phyloP scores from a whole-genome alignment of 1,284 basidiomycete genomes.

The Ganoderma sp. region DNA sequence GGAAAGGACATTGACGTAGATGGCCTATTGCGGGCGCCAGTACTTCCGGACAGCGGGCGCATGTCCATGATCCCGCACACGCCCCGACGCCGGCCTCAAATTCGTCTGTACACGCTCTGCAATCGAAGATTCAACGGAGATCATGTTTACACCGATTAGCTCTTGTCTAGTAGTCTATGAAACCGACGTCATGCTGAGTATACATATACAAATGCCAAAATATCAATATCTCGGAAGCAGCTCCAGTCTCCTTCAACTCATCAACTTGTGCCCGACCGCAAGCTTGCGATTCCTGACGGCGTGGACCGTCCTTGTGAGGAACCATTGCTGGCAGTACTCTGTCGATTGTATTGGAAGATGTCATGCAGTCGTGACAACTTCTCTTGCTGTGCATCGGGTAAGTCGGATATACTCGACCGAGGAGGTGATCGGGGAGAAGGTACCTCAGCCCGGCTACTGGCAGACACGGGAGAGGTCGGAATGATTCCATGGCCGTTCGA shows the following conservation, averaged over 20 bases:
- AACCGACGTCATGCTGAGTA: constrained; percentile 34
- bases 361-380: constrained; percentile 76
- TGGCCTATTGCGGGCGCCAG: not conserved
- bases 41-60: not conserved
- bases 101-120: not conserved
- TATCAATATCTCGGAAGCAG: constrained; percentile 26
- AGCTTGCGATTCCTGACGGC: constrained; percentile 26
- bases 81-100: not conserved
- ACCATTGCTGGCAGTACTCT: constrained; percentile 68
- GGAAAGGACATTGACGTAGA: constrained; percentile 10
- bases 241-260: constrained; percentile 6
- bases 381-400: constrained; percentile 51
- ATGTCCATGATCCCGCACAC: not conserved
- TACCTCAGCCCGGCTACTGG: constrained; percentile 32
- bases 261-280: constrained; percentile 32
- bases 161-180: constrained; percentile 30
- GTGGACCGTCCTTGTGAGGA: constrained; percentile 53
- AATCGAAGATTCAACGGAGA: not conserved
- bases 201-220: constrained; percentile 34
- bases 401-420: constrained; percentile 42
- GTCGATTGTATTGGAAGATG: constrained; percentile 76
- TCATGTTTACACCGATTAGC: constrained; percentile 31
- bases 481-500: constrained; percentile 24
- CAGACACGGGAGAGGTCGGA: constrained; percentile 30
- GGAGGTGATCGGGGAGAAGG: constrained; percentile 43